Percentiles rank a stretch among this genome's conserved stretches.
phyloP scores from a whole-genome alignment of 768 basidiomycete species.

The Naganishia vishniacii region DNA sequence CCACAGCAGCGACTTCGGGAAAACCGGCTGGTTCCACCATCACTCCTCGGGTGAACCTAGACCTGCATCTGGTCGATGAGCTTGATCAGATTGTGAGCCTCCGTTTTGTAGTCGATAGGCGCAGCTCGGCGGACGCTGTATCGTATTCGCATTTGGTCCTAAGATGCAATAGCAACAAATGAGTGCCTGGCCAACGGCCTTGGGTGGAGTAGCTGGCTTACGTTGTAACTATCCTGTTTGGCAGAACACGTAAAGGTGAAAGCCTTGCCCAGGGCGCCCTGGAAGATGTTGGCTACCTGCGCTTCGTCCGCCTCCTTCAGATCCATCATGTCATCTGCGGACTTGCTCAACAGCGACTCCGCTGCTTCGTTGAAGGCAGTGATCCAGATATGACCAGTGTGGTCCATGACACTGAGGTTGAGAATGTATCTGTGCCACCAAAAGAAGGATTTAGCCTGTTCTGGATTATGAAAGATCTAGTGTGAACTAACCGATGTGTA shows the following conservation, averaged over 20 bases:
- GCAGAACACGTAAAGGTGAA: constrained; percentile 83
- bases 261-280: constrained; percentile 61
- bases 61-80: constrained; percentile 52
- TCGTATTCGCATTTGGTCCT: constrained; percentile 77
- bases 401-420: constrained; percentile 79
- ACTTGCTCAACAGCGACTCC: constrained; percentile 64
- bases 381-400: constrained; percentile 83
- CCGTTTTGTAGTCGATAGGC: constrained; percentile 62
- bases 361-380: constrained; percentile 94
- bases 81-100: constrained; percentile 60
- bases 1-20: too few species aligned
- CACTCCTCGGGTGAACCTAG: too few species aligned
- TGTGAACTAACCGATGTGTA: constrained; percentile 66
- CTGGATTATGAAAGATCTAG: background rate
- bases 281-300: constrained; percentile 59
- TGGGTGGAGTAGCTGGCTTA: constrained; percentile 49
- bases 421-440: constrained; percentile 56
- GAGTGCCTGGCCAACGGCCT: background rate
- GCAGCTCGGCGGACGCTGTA: constrained; percentile 71
- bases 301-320: constrained; percentile 64
- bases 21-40: too few species aligned
- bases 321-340: constrained; percentile 70
- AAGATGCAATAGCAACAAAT: background rate
- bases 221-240: constrained; percentile 68
- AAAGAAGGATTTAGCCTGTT: background rate